Evolutionary conservation across 2,329 filamentous ascomycete species (phyloP), one percentile per base, ranked within the genome.

Genomic region (Lachnellula cervina): DNA sequence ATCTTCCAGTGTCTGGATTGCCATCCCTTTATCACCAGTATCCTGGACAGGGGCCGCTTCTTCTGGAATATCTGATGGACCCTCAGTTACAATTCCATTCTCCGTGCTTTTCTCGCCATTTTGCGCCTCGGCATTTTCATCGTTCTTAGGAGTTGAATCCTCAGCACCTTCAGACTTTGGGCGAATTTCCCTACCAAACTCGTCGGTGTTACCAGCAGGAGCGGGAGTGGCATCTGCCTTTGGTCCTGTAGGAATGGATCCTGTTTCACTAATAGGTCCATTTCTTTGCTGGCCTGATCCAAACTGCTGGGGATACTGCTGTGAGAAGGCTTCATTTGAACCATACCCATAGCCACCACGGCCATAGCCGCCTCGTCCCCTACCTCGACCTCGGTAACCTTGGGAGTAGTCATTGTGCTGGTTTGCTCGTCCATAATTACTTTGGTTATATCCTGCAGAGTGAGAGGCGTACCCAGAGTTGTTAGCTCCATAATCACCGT

Each of bases 401-500:
- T 80, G 76, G 71, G 80, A 83, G 61, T 83, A 84, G 74, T 84
- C 83, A 77, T 83, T 66, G 64, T 66, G 49, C 25, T 51, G 34
- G 49, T 51, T 51, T 51, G n/a, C 49, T 37, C 49, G 49, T 13
- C 49, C 37, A 51, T 51, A 51, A 51, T 90, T 90, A 85, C 87
- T 87, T 84, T 86, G 84, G 82, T 85, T 87, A 82, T 79, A 86
- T 78, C 82, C 88, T 86, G 86, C 75, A 74, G 77, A 76, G 75
- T 80, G 63, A 61, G 67, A 59, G 58, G 62, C 50, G 81, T 82
- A 89, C 77, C 85, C 86, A 80, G 84, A 80, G 80, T 88, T 87
- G 83, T 86, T 85, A 77, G 82, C 81, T 77, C 86, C 87, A 84
- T 82, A 90, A 77, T 89, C 87, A 88, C 86, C 84, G 80, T 80